phyloP scores from a whole-genome alignment of 345 rosid species.

The Brassica napus region Da-Ae NC_063447.1:50880501-50881000 shows the following conservation, averaged over 20 bases:
- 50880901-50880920: constrained; percentile 76
- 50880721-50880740: neutral
- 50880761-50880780: neutral
- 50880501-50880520: neutral
- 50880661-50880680: constrained; percentile 64
- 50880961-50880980: constrained; percentile 19
- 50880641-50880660: constrained; percentile 90
- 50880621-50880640: constrained; percentile 60
- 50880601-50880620: constrained; percentile 80
- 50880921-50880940: constrained; percentile 29
- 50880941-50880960: neutral
- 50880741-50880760: constrained; percentile 3
- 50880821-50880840: constrained; percentile 83
- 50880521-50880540: neutral
- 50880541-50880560: neutral
- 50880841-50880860: constrained; percentile 95
- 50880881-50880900: constrained; percentile 87
- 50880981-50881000: constrained; percentile 8
- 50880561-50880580: constrained; percentile 89
- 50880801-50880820: constrained; percentile 68
- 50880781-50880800: neutral
- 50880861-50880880: constrained; percentile 85
- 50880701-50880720: neutral
- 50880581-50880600: constrained; percentile 92
- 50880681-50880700: neutral